Evolutionary conservation across 140 eudicot genomes (phyloP).

Genomic region (Cichorium intybus): DNA sequence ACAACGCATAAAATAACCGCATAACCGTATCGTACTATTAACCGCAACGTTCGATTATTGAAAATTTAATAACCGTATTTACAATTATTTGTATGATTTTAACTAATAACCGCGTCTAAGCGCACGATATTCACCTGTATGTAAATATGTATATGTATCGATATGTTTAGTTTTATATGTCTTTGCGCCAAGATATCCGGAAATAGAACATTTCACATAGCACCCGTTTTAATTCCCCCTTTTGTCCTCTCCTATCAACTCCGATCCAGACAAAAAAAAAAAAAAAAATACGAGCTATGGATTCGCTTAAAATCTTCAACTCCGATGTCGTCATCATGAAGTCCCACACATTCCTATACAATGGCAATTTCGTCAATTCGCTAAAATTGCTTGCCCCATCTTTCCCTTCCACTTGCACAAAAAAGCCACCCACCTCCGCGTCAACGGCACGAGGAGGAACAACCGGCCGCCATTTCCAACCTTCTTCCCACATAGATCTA

Average conservation of each 20-base stretch:
- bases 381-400: slow-evolving; percentile 6
- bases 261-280: not conserved
- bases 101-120: too few relatives aligned
- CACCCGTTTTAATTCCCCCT: not conserved
- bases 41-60: too few relatives aligned
- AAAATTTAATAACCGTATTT: too few relatives aligned
- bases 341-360: slow-evolving; percentile 2
- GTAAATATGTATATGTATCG: too few relatives aligned
- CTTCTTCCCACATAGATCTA: slow-evolving; percentile 2
- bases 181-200: too few relatives aligned
- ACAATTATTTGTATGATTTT: too few relatives aligned
- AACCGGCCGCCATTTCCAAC: slow-evolving; percentile 4
- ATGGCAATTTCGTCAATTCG: slow-evolving; percentile 40
- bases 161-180: too few relatives aligned
- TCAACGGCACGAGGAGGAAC: slow-evolving; percentile 15
- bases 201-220: too few relatives aligned
- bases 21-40: too few relatives aligned
- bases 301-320: slow-evolving; percentile 21
- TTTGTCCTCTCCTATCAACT: slow-evolving; percentile 1
- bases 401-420: slow-evolving; percentile 15
- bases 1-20: too few relatives aligned
- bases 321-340: slow-evolving; percentile 31
- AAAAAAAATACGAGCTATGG: slow-evolving; percentile 38
- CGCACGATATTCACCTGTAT: too few relatives aligned
- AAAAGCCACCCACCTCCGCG: slow-evolving; percentile 14